Conservation (phyloP, 495 filamentous ascomycete genomes). For the Neohortaea acidophila region DNA sequence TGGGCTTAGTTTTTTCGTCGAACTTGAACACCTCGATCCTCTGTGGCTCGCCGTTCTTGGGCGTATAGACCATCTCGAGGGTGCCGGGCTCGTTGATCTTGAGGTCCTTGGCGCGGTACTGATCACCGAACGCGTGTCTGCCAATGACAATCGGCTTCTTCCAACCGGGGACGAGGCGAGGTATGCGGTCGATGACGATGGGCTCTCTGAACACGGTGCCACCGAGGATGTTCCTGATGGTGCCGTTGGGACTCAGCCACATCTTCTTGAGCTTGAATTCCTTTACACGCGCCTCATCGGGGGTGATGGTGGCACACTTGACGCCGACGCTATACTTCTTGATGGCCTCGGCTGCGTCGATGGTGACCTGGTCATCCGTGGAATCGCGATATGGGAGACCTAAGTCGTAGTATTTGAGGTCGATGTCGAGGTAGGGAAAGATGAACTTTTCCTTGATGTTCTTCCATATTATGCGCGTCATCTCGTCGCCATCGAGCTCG, state of each 20-base stretch:
- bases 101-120: constrained; percentile 88
- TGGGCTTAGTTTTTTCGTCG: constrained; percentile 38
- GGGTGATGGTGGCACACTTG: constrained; percentile 98
- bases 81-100: constrained; percentile 70
- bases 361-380: constrained; percentile 89
- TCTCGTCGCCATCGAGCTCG: constrained; percentile 91
- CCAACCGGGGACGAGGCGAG: constrained; percentile 88
- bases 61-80: constrained; percentile 87
- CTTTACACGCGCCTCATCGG: constrained; percentile 87
- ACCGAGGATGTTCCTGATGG: constrained; percentile 87
- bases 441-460: constrained; percentile 86
- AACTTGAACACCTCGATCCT: constrained; percentile 83
- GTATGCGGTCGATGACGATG: constrained; percentile 85
- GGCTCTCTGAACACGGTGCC: constrained; percentile 98
- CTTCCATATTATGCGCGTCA: constrained; percentile 98
- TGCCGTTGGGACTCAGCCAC: constrained; percentile 98
- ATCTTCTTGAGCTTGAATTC: constrained; percentile 99
- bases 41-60: constrained; percentile 65
- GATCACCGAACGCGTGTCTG: constrained; percentile 95
- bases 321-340: constrained; percentile 97
- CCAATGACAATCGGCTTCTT: constrained; percentile 98
- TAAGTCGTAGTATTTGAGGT: constrained; percentile 98
- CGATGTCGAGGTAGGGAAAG: constrained; percentile 65
- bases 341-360: constrained; percentile 90
- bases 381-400: constrained; percentile 88